These are phyloP conservation scores for Gynandropsis gynandra DNA, from an alignment of 345 rosid genomes.

Conservation along the genomic window DNA sequence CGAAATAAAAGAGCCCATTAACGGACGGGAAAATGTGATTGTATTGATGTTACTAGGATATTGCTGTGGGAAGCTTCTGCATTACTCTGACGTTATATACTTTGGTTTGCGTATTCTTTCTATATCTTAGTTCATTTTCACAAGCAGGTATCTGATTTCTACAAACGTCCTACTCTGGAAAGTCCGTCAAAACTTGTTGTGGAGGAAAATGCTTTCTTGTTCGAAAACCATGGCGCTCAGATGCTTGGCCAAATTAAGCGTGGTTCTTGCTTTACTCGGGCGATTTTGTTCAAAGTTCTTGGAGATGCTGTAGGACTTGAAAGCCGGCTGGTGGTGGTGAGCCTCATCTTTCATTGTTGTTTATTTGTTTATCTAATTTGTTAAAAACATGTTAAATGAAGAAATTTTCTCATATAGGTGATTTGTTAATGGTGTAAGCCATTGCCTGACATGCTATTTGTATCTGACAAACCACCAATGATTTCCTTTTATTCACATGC, in stretches of 20 bases:
- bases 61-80: background rate
- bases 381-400: constrained; percentile 2
- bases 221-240: constrained; percentile 76
- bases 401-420: background rate
- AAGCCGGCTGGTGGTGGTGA: constrained; percentile 92
- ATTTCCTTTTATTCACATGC: constrained; percentile 7
- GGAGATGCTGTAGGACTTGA: constrained; percentile 94
- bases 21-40: too few species aligned
- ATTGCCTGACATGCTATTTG: background rate
- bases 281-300: constrained; percentile 86
- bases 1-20: background rate
- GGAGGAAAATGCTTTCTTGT: constrained; percentile 57
- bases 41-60: too few species aligned
- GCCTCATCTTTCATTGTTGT: constrained; percentile 23
- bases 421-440: background rate
- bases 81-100: background rate
- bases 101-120: background rate
- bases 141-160: constrained; percentile 76
- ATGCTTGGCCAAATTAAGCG: constrained; percentile 92
- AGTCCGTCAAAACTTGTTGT: constrained; percentile 82
- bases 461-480: background rate
- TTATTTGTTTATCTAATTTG: background rate
- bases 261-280: constrained; percentile 86
- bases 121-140: background rate
- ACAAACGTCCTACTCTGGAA: constrained; percentile 64